Base-by-base conservation (phyloP, 108 stramenopile genomes). In the Skeletonema potamos region DNA sequence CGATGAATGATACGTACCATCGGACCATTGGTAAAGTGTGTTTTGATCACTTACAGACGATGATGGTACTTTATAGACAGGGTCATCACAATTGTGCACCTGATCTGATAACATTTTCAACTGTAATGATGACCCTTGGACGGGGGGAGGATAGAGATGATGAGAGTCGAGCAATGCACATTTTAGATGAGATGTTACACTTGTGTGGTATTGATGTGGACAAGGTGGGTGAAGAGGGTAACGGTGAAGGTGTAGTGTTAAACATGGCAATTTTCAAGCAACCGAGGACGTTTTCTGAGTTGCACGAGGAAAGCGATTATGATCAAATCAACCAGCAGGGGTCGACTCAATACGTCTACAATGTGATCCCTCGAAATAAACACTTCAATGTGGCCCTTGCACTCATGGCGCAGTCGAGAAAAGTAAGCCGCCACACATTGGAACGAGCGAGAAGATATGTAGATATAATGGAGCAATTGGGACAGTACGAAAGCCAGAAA, bases 371-470 rank as follows among this genome's bases (percentile, higher is more conserved):
- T 22, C 44, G 70, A 11, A 66, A 58, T n/a, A 68, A 41, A 54
- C 66, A 79, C 43, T 79, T 79, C 30, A 79, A 79, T 46, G 41
- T 79, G 24, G 66, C 62, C 6, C 60, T 79, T 30, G 66, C 65
- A 3, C 37, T 72, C 1, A 79, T 79, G 66, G 71, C 78, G 4
- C 58, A 66, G n/a, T 24, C 29, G 22, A 30, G 48, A 8, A 39
- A 37, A 12, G 66, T 68, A 2, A 61, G 33, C 30, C 9, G 28
- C 7, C 12, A 12, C 18, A 41, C 66, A 27, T 58, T 79, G 4
- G 71, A 73, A 18, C 6, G 43, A 27, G 78, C 78, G 27, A 67
- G 27, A 41, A 32, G 37, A 27, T 72, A 67, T 48, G 66, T 79
- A 2, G 43, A 44, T 11, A 34, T 67, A 13, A 79, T 79, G 78